Base-by-base conservation (phyloP, 371 early-diverging fungal genomes). In the Sporodiniella umbellata region DNA sequence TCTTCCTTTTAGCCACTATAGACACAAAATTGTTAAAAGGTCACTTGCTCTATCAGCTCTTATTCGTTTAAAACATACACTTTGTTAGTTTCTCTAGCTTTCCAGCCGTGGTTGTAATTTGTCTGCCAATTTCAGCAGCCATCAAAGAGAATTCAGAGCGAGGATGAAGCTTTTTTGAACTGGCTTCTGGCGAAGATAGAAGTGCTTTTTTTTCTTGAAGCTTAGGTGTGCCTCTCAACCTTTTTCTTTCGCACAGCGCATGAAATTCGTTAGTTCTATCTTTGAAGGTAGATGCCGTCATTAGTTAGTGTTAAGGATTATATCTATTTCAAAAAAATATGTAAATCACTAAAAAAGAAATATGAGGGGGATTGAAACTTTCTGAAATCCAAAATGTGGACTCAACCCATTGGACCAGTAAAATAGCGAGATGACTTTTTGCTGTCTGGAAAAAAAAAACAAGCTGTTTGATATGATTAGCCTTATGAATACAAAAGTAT, bases 1-100 rank as follows among this genome's bases (percentile, higher is more conserved):
- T 83, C 64, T 81, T 83, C 53, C 85, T 75, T 54, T 86, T 88
- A 26, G 87, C 88, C 68, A 88, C 88, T 87, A 48, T 10, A 40
- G 17, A 15, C 42, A 38, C 30, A 28, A 28, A 28, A 4, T 7
- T 28, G 30, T 28, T 10, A 28, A 28, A 28, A 28, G 10, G 7
- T n/a, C n/a, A n/a, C n/a, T 19, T 19, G 17, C 2, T 22, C 15
- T 30, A 44, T 15, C 22, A n/a, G 24, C n/a, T 11, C 28, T 19
- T 37, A 4, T 17, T 40, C 28, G 10, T 30, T 23, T 12, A n/a
- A n/a, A n/a, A n/a, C 23, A 73, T 80, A 85, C 87, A 54, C 65
- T 68, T 79, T 10, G 85, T 83, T 8, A 88, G 62, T 52, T 88
- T 84, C 44, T 85, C 79, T 33, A 88, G 62, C 56, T 87, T 88